Conservation (phyloP, 148 eudicot genomes). For the Spergularia bocconei region DNA sequence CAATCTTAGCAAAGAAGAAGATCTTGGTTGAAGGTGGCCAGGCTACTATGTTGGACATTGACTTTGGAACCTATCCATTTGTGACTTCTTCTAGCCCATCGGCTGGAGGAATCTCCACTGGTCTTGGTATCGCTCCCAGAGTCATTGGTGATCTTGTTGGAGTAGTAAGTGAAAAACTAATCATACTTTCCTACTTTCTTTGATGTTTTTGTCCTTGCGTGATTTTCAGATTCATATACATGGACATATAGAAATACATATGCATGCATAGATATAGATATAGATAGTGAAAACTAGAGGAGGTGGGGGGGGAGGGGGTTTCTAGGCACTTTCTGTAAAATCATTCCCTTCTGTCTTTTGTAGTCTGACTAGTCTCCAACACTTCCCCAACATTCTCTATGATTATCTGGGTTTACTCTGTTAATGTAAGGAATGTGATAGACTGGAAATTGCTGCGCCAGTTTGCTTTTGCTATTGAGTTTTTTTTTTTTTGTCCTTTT, state of each 20-base stretch:
- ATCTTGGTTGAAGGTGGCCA: conserved; percentile 97
- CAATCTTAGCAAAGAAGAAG: conserved; percentile 64
- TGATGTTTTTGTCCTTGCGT: not conserved
- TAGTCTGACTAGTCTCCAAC: no score
- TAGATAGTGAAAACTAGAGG: not conserved
- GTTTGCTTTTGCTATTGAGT: not conserved
- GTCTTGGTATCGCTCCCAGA: conserved; percentile 96
- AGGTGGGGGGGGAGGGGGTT: not conserved
- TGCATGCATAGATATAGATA: not conserved
- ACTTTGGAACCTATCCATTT: conserved; percentile 96
- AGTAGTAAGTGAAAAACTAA: conserved; percentile 60
- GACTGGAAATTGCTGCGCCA: not conserved
- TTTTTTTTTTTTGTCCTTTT: no score
- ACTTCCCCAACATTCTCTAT: not conserved
- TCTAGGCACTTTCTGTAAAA: not conserved
- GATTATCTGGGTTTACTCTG: not conserved
- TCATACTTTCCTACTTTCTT: not conserved
- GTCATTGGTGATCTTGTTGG: conserved; percentile 89
- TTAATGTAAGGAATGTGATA: not conserved
- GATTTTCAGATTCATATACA: not conserved
- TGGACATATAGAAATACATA: not conserved
- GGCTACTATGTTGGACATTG: conserved; percentile 97
- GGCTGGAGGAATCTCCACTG: conserved; percentile 97
- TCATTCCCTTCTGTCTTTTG: conserved; percentile 1
- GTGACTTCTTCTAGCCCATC: conserved; percentile 98